Percentiles rank a stretch among this genome's conserved stretches.
Conservation (phyloP, 331 rosid species). For the Quercus tomentella region DNA sequence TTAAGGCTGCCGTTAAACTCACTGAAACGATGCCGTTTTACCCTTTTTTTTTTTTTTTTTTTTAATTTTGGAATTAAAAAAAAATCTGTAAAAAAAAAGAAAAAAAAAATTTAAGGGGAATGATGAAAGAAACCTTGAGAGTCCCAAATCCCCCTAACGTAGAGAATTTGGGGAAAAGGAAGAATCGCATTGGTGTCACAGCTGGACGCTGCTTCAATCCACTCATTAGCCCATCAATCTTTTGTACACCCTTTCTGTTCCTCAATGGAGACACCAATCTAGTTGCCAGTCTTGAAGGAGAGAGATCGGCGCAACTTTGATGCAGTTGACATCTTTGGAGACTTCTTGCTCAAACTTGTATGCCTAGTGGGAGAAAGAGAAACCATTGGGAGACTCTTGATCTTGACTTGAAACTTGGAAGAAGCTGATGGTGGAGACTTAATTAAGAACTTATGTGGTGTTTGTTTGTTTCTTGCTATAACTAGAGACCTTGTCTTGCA, state of each 20-base stretch:
- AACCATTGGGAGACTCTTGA: constrained; percentile 47
- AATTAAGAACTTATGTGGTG: constrained; percentile 69
- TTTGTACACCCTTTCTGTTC: constrained; percentile 43
- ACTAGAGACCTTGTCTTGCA: constrained; percentile 68
- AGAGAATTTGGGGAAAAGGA: no score
- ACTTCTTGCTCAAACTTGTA: constrained; percentile 26
- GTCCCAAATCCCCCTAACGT: no score
- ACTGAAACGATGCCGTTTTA: no score
- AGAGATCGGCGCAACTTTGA: no score
- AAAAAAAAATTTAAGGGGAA: no score
- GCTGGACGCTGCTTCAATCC: constrained; percentile 56
- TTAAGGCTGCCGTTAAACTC: no score
- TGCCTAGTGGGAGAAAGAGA: constrained; percentile 45
- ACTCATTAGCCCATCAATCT: constrained; percentile 28
- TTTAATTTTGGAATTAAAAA: no score
- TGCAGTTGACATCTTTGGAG: constrained; percentile 63
- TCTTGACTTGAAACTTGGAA: constrained; percentile 59
- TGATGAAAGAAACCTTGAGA: no score
- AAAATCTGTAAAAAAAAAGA: no score
- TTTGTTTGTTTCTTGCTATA: constrained; percentile 41
- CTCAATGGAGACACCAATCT: constrained; percentile 70
- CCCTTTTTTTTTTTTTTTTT: no score
- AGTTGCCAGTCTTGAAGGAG: constrained; percentile 59
- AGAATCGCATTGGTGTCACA: constrained; percentile 27
- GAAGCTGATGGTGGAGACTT: constrained; percentile 50